These are phyloP conservation scores for Euphorbia schlechtendalii DNA, from an alignment of 441 rosid genomes.

Conservation along the genomic window DNA sequence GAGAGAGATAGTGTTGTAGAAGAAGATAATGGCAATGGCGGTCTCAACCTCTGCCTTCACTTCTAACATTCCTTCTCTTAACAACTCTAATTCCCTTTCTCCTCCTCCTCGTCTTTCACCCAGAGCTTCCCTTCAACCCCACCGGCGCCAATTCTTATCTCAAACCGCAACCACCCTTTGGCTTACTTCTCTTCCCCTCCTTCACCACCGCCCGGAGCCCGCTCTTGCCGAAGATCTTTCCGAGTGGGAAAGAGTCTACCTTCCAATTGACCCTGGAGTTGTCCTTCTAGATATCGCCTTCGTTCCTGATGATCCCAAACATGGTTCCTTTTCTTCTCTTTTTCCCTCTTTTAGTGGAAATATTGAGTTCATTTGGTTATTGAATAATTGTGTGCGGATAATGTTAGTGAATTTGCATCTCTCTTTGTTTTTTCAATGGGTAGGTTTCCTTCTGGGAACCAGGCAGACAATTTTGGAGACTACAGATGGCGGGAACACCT, in stretches of 20 bases:
- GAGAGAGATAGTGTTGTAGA: background rate
- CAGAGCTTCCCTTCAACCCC: conserved; percentile 33
- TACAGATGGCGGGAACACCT: conserved; percentile 71
- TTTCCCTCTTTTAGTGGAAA: too few relatives aligned
- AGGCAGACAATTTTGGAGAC: conserved; percentile 96
- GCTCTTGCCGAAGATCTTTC: conserved; percentile 42
- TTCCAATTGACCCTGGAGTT: conserved; percentile 94
- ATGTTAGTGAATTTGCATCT: too few relatives aligned
- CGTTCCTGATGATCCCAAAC: conserved; percentile 71
- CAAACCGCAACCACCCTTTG: conserved; percentile 45
- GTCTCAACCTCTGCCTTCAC: conserved; percentile 40
- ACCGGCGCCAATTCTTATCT: conserved; percentile 49
- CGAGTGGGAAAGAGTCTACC: conserved; percentile 73
- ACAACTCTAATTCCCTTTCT: conserved; percentile 7
- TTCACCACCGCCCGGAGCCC: conserved; percentile 20
- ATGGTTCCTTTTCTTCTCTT: conserved; percentile 32
- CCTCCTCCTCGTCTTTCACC: conserved; percentile 19
- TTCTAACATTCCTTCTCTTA: conserved; percentile 22
- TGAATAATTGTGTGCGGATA: background rate
- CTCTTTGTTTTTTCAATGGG: background rate
- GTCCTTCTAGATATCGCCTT: conserved; percentile 91
- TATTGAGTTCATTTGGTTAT: background rate
- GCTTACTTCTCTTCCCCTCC: conserved; percentile 29
- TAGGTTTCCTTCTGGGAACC: conserved; percentile 79
- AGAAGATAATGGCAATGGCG: conserved; percentile 37